These are phyloP conservation scores for Teratosphaeria epicoccoides DNA, from an alignment of 2,329 filamentous ascomycete species.

Conservation along the genomic window DNA sequence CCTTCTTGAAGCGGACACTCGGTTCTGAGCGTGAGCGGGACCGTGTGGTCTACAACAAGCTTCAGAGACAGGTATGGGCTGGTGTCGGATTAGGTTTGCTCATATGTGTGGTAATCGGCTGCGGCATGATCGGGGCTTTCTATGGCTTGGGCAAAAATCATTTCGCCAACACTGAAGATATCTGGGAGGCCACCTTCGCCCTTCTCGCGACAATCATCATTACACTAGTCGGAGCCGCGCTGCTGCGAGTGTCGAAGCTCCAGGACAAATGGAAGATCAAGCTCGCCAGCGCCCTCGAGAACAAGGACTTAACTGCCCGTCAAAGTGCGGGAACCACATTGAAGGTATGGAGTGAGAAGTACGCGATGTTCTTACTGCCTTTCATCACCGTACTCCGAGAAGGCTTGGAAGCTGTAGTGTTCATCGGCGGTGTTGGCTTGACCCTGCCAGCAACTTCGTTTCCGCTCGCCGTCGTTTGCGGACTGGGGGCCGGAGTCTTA, in stretches of 20 bases:
- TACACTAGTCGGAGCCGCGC: conserved; percentile 65
- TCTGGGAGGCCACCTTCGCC: conserved; percentile 72
- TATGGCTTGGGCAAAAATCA: conserved; percentile 57
- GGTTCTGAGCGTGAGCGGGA: conserved; percentile 51
- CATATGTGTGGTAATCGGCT: conserved; percentile 56
- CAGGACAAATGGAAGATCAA: conserved; percentile 83
- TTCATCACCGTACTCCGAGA: conserved; percentile 83
- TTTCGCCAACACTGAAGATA: conserved; percentile 59
- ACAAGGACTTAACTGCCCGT: conserved; percentile 33
- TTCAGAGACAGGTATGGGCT: conserved; percentile 50
- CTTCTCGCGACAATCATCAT: conserved; percentile 71
- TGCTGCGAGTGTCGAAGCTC: conserved; percentile 72
- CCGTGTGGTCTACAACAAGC: conserved; percentile 48
- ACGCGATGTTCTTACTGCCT: conserved; percentile 75
- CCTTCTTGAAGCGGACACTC: conserved; percentile 75
- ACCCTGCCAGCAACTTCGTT: conserved; percentile 64
- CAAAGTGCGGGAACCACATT: conserved; percentile 36
- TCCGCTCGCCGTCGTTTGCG: conserved; percentile 64
- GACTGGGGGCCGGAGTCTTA: conserved; percentile 53
- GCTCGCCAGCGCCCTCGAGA: conserved; percentile 59
- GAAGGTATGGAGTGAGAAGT: conserved; percentile 61
- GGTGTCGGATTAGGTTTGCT: conserved; percentile 53
- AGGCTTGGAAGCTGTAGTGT: conserved; percentile 76
- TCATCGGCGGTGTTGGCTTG: conserved; percentile 74
- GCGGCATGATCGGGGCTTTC: conserved; percentile 60